A percentile compares a stretch with the other conserved stretches of the same genome.
Conservation (phyloP, 148 eudicot species). For the Suaeda aralocaspica region DNA sequence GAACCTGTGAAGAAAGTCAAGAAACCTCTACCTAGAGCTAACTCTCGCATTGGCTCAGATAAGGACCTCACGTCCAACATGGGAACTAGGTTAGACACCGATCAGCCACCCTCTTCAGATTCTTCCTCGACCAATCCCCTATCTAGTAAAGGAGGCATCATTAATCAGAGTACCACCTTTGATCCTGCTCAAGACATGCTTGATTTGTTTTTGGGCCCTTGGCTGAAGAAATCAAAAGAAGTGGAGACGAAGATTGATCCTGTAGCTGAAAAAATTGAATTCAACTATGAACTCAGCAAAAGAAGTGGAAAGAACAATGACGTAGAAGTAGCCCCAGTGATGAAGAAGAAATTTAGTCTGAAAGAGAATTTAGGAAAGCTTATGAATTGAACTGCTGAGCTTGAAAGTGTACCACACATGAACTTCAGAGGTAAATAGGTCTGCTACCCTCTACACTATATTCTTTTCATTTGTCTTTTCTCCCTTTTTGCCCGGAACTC, state of each 20-base stretch:
- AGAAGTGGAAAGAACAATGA: constrained; percentile 23
- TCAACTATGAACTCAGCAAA: constrained; percentile 24
- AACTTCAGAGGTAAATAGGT: constrained; percentile 9
- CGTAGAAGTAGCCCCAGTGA: constrained; percentile 30
- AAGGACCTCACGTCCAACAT: constrained; percentile 15
- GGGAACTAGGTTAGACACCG: constrained; percentile 16
- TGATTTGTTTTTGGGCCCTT: constrained; percentile 60
- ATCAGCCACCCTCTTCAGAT: constrained; percentile 21
- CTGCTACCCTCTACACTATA: neutral
- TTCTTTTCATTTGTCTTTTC: neutral
- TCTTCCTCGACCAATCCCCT: constrained; percentile 19
- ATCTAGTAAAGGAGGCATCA: constrained; percentile 23
- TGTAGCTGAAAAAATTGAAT: constrained; percentile 21
- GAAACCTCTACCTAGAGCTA: constrained; percentile 10
- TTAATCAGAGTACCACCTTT: constrained; percentile 23
- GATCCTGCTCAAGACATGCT: constrained; percentile 64
- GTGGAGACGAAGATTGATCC: constrained; percentile 30
- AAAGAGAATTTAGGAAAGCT: constrained; percentile 52
- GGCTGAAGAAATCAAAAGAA: constrained; percentile 33
- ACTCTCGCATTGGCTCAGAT: constrained; percentile 10
- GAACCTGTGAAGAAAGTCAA: constrained; percentile 18
- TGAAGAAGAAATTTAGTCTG: constrained; percentile 59
- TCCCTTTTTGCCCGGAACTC: neutral
- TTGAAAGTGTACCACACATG: neutral
- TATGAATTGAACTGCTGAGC: constrained; percentile 30